Evolutionary conservation across 1,139 yeast species (phyloP), one percentile per base, ranked within the genome.

Genomic region (Suhomyces bolitotheri): DNA sequence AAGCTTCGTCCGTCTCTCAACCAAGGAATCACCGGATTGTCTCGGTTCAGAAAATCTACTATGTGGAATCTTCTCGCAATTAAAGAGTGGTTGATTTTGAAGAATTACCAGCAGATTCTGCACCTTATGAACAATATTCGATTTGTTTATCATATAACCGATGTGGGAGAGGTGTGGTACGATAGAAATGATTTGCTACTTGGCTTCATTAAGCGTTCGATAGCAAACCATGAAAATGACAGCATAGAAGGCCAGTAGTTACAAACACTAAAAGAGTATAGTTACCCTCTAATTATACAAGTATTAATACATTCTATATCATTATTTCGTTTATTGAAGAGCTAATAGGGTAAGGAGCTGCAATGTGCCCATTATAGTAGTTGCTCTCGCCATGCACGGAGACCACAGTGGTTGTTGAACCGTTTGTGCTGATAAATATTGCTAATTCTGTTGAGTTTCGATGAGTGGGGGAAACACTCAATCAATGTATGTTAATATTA

Each of bases 51-150:
- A 38, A 88, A 87, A 52, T 80, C 92, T 1, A 79, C 88, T 1
- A 68, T 90, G 22, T 90, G 96, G 90, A 73, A 76, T 49, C 58
- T 89, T 13, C 59, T 90, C 16, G 82, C 96, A 0, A 83, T 90
- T 4, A 77, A 77, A 39, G 87, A 84, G 51, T 82, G 96, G 89
- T 41, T 60, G n/a, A 46, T 50, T 4, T 48, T 68, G 25, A 53
- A 60, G 25, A 55, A 62, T 32, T 33, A 45, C 21, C 33, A 43
- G 4, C 73, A 68, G 36, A 51, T 60, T 1, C 38, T 46, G 29
- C 39, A 44, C 10, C 50, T 65, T 32, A 29, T 49, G 33, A 27
- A 34, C n/a, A 66, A 66, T 38, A 50, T 67, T 11, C 38, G 45
- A 11, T 41, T 45, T 15, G 48, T 51, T 12, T 67, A 54, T 38